Percentiles rank a stretch among this genome's conserved stretches.
Conservation (phyloP, 1,284 basidiomycete species). For the Cryptococcus neoformans region DNA sequence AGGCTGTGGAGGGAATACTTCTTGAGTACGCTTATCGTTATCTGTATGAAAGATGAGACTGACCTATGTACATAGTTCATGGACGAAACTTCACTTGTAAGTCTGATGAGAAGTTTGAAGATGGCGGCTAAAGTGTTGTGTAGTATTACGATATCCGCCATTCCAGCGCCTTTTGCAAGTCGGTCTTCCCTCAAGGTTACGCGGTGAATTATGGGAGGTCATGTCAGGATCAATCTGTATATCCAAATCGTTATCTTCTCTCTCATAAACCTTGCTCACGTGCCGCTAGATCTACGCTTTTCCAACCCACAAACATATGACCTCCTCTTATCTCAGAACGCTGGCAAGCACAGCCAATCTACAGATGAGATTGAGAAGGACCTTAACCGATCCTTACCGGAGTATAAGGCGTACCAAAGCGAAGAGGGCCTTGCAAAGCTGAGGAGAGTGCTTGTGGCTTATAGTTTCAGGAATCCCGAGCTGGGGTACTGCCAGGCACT, state of each 20-base stretch:
- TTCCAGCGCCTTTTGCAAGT: conserved; percentile 96
- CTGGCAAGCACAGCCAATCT: conserved; percentile 76
- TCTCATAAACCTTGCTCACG: not conserved
- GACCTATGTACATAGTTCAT: conserved; percentile 28
- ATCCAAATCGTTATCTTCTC: conserved; percentile 3
- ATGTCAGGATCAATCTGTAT: conserved; percentile 83
- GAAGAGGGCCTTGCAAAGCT: conserved; percentile 81
- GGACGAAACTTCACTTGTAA: conserved; percentile 48
- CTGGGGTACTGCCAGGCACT: conserved; percentile 78
- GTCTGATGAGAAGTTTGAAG: conserved; percentile 1
- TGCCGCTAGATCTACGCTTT: conserved; percentile 65
- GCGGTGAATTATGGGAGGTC: conserved; percentile 98
- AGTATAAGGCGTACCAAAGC: conserved; percentile 90
- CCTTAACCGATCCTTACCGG: conserved; percentile 87
- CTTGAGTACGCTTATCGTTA: conserved; percentile 55
- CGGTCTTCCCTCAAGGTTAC: conserved; percentile 88
- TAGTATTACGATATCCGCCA: conserved; percentile 89
- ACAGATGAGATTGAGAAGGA: conserved; percentile 99
- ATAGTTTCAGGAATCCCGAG: conserved; percentile 96
- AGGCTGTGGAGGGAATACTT: conserved; percentile 95
- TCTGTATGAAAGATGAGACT: not conserved
- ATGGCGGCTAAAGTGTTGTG: not conserved
- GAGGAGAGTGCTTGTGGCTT: conserved; percentile 89
- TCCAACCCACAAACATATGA: conserved; percentile 82
- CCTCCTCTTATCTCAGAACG: conserved; percentile 73